Percentiles rank a stretch among this genome's conserved stretches.
phyloP scores from a whole-genome alignment of 257 asterid species.

The Lavandula angustifolia region DNA sequence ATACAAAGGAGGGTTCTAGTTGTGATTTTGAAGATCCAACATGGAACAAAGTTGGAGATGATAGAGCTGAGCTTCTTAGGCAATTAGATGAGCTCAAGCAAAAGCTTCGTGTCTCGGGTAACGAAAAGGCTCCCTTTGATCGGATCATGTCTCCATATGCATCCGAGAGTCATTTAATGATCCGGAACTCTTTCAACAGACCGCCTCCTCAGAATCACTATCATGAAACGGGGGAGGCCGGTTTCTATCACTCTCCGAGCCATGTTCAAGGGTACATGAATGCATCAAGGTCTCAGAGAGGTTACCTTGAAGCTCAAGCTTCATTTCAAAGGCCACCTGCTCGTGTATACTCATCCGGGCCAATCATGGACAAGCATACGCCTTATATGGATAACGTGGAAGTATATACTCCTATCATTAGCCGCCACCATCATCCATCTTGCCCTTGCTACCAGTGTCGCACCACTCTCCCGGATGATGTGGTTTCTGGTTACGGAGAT shows the following conservation, averaged over 20 bases:
- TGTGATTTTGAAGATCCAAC: conserved; percentile 39
- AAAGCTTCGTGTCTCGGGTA: conserved; percentile 60
- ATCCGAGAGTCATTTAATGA: conserved; percentile 34
- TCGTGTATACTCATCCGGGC: conserved; percentile 45
- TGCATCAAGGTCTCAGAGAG: conserved; percentile 53
- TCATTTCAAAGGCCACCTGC: conserved; percentile 38
- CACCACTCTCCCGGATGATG: conserved; percentile 37
- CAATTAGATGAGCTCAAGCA: conserved; percentile 66
- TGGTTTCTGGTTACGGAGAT: conserved; percentile 37
- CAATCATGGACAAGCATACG: conserved; percentile 42
- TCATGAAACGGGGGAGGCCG: conserved; percentile 45
- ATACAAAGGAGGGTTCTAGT: conserved; percentile 40
- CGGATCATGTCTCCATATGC: conserved; percentile 44
- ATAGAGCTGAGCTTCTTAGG: conserved; percentile 61
- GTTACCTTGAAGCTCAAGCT: conserved; percentile 38
- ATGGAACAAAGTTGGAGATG: conserved; percentile 45
- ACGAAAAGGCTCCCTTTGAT: conserved; percentile 47
- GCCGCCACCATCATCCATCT: conserved; percentile 59
- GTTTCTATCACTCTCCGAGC: conserved; percentile 50
- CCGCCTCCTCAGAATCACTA: conserved; percentile 44
- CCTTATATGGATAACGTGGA: conserved; percentile 46
- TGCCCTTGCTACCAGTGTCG: conserved; percentile 75
- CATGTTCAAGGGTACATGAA: conserved; percentile 43
- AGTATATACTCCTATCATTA: conserved; percentile 40
- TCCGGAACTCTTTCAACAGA: conserved; percentile 31